Conservation (phyloP, 306 rosid species). For the Crataegus laevigata region DNA sequence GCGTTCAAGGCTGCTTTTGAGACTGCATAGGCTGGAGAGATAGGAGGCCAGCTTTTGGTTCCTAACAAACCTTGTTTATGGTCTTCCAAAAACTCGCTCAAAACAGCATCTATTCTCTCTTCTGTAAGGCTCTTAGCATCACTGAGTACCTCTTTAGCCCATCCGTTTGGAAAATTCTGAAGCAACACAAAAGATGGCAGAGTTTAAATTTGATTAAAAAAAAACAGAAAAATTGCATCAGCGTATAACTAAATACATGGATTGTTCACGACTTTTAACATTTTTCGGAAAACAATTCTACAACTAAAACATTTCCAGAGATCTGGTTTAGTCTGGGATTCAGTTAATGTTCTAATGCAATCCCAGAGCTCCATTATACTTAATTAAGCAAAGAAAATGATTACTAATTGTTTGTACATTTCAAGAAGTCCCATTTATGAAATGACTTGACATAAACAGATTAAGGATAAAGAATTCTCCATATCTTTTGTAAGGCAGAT, state of each 20-base stretch:
- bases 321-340: too few species aligned
- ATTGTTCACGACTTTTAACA: neutral
- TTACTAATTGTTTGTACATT: too few species aligned
- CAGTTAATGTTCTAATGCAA: too few species aligned
- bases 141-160: slow-evolving; percentile 23
- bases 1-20: slow-evolving; percentile 34
- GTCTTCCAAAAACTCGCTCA: slow-evolving; percentile 25
- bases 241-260: neutral
- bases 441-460: neutral
- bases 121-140: slow-evolving; percentile 35
- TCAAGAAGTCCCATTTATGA: too few species aligned
- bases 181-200: neutral
- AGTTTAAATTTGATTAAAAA: neutral
- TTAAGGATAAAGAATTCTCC: neutral
- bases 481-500: neutral
- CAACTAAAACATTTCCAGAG: too few species aligned
- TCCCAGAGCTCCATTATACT: neutral
- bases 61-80: slow-evolving; percentile 24
- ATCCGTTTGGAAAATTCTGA: slow-evolving; percentile 27
- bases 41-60: slow-evolving; percentile 31
- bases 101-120: slow-evolving; percentile 31
- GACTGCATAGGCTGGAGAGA: slow-evolving; percentile 10
- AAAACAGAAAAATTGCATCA: neutral
- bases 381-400: too few species aligned
- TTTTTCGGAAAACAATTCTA: neutral